Percentiles rank a stretch among this genome's conserved stretches.
phyloP scores from a whole-genome alignment of 805 yeast species.

The Ogataea pignaliae region DNA sequence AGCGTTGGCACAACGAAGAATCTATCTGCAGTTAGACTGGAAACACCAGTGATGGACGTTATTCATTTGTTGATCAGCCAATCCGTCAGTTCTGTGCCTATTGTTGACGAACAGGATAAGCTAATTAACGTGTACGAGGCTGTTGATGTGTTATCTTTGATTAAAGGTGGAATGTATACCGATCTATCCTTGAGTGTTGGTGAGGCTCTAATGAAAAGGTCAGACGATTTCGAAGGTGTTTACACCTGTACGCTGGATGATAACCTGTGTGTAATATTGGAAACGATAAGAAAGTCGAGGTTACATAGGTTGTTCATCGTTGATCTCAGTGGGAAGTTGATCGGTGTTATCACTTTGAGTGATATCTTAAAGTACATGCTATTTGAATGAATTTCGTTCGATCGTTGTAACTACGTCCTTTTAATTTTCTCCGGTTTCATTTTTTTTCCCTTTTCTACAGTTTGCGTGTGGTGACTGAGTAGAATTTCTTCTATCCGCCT shows the following conservation, averaged over 20 bases:
- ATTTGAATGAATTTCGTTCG: conserved; percentile 27
- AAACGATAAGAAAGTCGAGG: conserved; percentile 86
- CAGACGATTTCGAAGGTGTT: conserved; percentile 97
- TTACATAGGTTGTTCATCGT: conserved; percentile 90
- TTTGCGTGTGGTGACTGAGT: too few species aligned
- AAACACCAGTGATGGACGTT: conserved; percentile 90
- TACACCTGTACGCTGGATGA: conserved; percentile 91
- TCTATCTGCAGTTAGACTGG: conserved; percentile 80
- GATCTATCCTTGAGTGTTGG: conserved; percentile 91
- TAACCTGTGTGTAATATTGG: conserved; percentile 82
- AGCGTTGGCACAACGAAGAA: conserved; percentile 52
- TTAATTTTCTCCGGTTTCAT: not conserved
- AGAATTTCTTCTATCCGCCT: too few species aligned
- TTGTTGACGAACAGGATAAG: conserved; percentile 63
- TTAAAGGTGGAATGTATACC: conserved; percentile 90
- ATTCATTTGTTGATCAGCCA: conserved; percentile 73
- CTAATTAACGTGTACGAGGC: conserved; percentile 92
- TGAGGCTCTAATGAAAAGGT: conserved; percentile 87
- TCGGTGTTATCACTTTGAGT: conserved; percentile 85
- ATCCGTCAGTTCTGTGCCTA: conserved; percentile 91
- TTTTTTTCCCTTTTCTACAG: not conserved
- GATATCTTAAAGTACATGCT: conserved; percentile 84
- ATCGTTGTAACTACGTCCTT: too few species aligned
- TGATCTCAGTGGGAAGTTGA: conserved; percentile 70
- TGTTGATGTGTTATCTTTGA: conserved; percentile 85